Evolutionary conservation across 352 stramenopile genomes (phyloP).

Genomic region (Phytophthora pistaciae): DNA sequence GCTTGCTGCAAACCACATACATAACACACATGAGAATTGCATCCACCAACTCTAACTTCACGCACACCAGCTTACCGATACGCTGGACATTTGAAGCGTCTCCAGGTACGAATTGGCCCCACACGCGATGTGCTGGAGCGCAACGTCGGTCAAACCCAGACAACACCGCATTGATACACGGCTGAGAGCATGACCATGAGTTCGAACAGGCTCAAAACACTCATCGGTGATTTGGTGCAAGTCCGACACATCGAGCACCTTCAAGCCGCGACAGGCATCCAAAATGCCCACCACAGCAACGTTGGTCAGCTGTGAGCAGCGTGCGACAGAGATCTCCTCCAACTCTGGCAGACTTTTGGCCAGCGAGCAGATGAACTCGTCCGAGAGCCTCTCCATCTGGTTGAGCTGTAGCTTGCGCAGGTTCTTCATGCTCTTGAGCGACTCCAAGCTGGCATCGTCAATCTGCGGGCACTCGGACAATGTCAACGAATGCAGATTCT

Average conservation of each 20-base stretch:
- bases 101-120: conserved; percentile 68
- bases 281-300: conserved; percentile 51
- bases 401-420: conserved; percentile 77
- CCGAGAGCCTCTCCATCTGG: conserved; percentile 80
- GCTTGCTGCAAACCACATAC: conserved; percentile 45
- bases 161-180: conserved; percentile 72
- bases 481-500: conserved; percentile 70
- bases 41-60: background rate
- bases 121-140: conserved; percentile 66
- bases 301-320: conserved; percentile 78
- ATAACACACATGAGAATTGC: conserved; percentile 1
- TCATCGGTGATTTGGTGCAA: conserved; percentile 74
- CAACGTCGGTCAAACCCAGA: conserved; percentile 62
- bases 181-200: conserved; percentile 58
- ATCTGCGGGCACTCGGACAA: conserved; percentile 86
- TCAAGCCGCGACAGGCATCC: conserved; percentile 66
- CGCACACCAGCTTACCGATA: conserved; percentile 55
- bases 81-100: conserved; percentile 77
- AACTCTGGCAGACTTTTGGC: conserved; percentile 54
- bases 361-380: conserved; percentile 64
- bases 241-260: conserved; percentile 73
- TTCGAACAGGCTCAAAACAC: conserved; percentile 69
- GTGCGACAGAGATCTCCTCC: conserved; percentile 75
- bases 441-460: conserved; percentile 61
- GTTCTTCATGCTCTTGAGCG: conserved; percentile 68